A percentile compares a stretch with the other conserved stretches of the same genome.
These are phyloP conservation scores for Dictyostelium purpureum DNA, from an alignment of 78 protist species.

Conservation along the genomic window DNA sequence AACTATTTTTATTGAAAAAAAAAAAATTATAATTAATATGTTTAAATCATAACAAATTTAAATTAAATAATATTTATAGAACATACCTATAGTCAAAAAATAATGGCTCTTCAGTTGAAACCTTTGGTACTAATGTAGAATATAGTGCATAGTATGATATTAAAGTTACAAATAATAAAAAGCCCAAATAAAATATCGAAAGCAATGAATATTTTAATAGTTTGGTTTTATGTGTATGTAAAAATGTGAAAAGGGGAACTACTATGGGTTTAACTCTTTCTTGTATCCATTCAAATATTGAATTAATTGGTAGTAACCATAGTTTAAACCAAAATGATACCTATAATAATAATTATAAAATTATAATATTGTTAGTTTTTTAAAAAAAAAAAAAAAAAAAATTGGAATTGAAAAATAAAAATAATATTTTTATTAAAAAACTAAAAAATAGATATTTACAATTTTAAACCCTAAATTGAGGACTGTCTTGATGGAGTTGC, in stretches of 20 bases:
- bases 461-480: slow-evolving; percentile 4
- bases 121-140: slow-evolving; percentile 41
- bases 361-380: too few species aligned
- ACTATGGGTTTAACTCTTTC: slow-evolving; percentile 31
- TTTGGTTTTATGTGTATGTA: slow-evolving; percentile 13
- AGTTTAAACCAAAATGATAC: slow-evolving; percentile 40
- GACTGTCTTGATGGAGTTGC: background rate
- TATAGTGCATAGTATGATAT: slow-evolving; percentile 18
- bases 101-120: slow-evolving; percentile 35
- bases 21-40: background rate
- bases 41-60: background rate
- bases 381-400: slow-evolving; percentile 1
- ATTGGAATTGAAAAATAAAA: background rate
- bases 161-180: background rate
- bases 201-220: slow-evolving; percentile 13
- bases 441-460: background rate
- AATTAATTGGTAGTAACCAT: slow-evolving; percentile 64
- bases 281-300: slow-evolving; percentile 25
- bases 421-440: background rate
- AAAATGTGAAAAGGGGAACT: slow-evolving; percentile 18
- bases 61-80: background rate
- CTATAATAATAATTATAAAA: slow-evolving; percentile 1
- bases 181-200: slow-evolving; percentile 5
- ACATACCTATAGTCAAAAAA: slow-evolving; percentile 64
- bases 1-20: background rate